Conservation (phyloP, 1,284 basidiomycete species). For the Apiotrichum montevideense region DNA sequence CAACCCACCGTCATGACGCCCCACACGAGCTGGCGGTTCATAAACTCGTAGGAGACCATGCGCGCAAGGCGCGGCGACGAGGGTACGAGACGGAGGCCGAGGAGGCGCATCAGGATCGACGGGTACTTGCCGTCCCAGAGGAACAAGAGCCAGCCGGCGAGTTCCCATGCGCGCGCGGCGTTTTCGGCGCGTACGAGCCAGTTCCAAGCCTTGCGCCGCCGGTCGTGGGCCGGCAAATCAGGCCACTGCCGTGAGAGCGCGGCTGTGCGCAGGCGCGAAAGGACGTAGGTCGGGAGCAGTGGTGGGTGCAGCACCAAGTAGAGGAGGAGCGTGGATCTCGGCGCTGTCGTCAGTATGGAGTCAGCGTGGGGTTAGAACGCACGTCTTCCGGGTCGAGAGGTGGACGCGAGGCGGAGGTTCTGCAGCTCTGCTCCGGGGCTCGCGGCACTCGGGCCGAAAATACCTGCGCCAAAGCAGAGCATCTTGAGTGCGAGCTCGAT, state of each 20-base stretch:
- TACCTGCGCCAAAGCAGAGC: conserved; percentile 73
- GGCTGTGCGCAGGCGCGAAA: conserved; percentile 64
- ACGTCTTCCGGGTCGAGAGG: conserved; percentile 5
- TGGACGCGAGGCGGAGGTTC: conserved; percentile 55
- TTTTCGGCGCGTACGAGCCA: conserved; percentile 63
- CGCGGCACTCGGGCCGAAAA: conserved; percentile 76
- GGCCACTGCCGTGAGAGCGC: conserved; percentile 84
- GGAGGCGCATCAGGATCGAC: conserved; percentile 71
- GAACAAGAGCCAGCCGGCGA: conserved; percentile 76
- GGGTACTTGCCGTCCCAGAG: conserved; percentile 85
- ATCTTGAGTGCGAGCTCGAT: conserved; percentile 69
- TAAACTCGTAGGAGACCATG: conserved; percentile 95
- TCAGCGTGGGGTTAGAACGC: conserved; percentile 45
- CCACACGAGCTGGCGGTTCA: conserved; percentile 99
- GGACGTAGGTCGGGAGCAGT: conserved; percentile 70
- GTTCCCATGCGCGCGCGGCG: conserved; percentile 54
- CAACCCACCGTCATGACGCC: conserved; percentile 83
- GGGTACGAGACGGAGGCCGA: conserved; percentile 73
- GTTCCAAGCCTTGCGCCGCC: conserved; percentile 69
- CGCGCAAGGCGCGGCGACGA: conserved; percentile 64
- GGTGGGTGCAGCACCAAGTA: conserved; percentile 64
- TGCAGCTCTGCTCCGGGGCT: conserved; percentile 83
- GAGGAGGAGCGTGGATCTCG: conserved; percentile 55
- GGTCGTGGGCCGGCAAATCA: conserved; percentile 72
- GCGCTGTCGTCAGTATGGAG: conserved; percentile 36